Evolutionary conservation across 495 filamentous ascomycete species (phyloP).

Genomic region (Xylona heveae): DNA sequence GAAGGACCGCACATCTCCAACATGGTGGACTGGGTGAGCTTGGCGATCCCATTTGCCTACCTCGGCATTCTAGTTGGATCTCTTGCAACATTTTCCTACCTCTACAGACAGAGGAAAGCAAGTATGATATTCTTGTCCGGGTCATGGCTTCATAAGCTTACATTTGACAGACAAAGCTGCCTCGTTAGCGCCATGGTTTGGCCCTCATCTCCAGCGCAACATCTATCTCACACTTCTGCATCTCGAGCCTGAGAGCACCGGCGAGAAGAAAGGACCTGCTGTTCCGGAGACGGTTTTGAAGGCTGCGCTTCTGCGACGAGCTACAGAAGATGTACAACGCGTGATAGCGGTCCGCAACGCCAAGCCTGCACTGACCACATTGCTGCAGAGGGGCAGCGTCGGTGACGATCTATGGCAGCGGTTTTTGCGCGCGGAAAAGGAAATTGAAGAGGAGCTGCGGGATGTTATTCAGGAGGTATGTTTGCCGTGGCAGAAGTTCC

Average conservation of each 20-base stretch:
- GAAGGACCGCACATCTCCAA: conserved; percentile 3
- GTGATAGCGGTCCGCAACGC: conserved; percentile 67
- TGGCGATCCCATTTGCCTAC: conserved; percentile 70
- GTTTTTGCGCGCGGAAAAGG: conserved; percentile 77
- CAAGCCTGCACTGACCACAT: conserved; percentile 62
- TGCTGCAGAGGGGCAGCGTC: conserved; percentile 77
- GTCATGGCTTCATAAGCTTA: background rate
- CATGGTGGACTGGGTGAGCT: conserved; percentile 61
- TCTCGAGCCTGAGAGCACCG: conserved; percentile 41
- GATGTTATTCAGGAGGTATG: conserved; percentile 84
- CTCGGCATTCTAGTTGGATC: conserved; percentile 70
- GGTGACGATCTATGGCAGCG: conserved; percentile 95
- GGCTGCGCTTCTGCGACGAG: conserved; percentile 75
- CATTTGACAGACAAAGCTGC: conserved; percentile 39
- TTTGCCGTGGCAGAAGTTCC: too few relatives aligned
- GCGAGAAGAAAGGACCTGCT: conserved; percentile 44
- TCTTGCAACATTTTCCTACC: conserved; percentile 70
- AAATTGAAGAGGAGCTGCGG: conserved; percentile 86
- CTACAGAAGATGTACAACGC: conserved; percentile 75
- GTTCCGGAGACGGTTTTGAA: conserved; percentile 74
- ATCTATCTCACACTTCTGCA: conserved; percentile 87
- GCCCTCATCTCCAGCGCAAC: conserved; percentile 70
- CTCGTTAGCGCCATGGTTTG: conserved; percentile 82
- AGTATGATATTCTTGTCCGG: conserved; percentile 37
- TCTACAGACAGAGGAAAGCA: conserved; percentile 87